These are phyloP conservation scores for Neurospora sp. DNA, from an alignment of 495 filamentous ascomycete genomes.

Conservation along the genomic window DNA sequence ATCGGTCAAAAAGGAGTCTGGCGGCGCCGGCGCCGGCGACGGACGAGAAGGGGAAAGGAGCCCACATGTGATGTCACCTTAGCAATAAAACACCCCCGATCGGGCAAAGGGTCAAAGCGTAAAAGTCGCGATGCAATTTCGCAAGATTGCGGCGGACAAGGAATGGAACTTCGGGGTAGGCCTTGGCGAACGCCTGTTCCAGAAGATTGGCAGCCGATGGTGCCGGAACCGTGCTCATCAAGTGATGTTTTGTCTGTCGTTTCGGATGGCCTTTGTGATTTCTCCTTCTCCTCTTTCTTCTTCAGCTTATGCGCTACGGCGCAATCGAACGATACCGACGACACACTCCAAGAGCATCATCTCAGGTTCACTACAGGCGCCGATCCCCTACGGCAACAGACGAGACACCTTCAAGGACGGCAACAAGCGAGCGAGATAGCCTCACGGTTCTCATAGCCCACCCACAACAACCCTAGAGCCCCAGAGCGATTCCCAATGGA, in stretches of 20 bases:
- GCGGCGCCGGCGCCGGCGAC: background rate
- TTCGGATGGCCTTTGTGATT: background rate
- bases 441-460: conserved; percentile 10
- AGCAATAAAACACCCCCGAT: background rate
- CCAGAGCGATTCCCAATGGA: conserved; percentile 9
- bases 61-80: background rate
- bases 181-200: conserved; percentile 4
- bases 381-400: background rate
- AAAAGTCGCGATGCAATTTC: conserved; percentile 13
- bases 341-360: background rate
- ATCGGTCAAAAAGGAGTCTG: background rate
- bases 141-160: conserved; percentile 19
- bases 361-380: background rate
- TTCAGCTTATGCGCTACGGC: conserved; percentile 6
- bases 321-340: conserved; percentile 1
- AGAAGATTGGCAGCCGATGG: background rate
- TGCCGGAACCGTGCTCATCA: background rate
- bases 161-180: conserved; percentile 8
- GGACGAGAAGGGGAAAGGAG: background rate
- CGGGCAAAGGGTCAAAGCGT: conserved; percentile 14
- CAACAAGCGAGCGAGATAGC: conserved; percentile 14
- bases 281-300: conserved; percentile 1
- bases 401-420: background rate
- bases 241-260: background rate
- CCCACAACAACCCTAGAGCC: background rate